Evolutionary conservation across 306 rosid species (phyloP).

Genomic region (Potentilla sterilis): DNA sequence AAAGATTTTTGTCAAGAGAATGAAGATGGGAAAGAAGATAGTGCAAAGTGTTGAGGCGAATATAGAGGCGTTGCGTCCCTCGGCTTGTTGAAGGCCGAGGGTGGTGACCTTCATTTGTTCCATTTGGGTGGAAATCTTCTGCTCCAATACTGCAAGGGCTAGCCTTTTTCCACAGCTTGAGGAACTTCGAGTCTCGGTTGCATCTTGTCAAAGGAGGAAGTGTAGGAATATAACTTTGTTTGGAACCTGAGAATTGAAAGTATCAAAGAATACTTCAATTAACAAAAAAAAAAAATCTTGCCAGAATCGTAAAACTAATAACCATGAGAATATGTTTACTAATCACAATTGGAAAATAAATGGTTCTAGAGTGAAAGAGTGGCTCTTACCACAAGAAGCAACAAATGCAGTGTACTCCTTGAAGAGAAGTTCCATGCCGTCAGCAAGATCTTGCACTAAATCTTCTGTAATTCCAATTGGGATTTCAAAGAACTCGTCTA

Average conservation of each 20-base stretch:
- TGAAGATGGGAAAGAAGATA: constrained; percentile 56
- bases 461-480: constrained; percentile 78
- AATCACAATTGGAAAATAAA: not conserved
- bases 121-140: constrained; percentile 36
- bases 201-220: constrained; percentile 90
- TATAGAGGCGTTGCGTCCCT: constrained; percentile 87
- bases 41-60: constrained; percentile 87
- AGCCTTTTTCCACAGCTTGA: constrained; percentile 70
- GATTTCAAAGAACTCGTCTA: constrained; percentile 68
- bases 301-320: not conserved
- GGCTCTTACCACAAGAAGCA: constrained; percentile 71
- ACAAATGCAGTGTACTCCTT: constrained; percentile 67
- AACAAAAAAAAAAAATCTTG: not conserved
- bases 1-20: constrained; percentile 55
- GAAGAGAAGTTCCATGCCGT: constrained; percentile 60
- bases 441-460: constrained; percentile 68
- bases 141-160: constrained; percentile 48
- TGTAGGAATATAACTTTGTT: constrained; percentile 69
- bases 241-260: constrained; percentile 72
- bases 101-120: constrained; percentile 53
- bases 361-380: not conserved
- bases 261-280: not conserved
- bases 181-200: constrained; percentile 66
- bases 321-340: not conserved
- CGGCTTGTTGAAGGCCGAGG: constrained; percentile 84